Evolutionary conservation across 805 yeast genomes (phyloP), one percentile per base, ranked within the genome.

Genomic region (Candida boleticola): DNA sequence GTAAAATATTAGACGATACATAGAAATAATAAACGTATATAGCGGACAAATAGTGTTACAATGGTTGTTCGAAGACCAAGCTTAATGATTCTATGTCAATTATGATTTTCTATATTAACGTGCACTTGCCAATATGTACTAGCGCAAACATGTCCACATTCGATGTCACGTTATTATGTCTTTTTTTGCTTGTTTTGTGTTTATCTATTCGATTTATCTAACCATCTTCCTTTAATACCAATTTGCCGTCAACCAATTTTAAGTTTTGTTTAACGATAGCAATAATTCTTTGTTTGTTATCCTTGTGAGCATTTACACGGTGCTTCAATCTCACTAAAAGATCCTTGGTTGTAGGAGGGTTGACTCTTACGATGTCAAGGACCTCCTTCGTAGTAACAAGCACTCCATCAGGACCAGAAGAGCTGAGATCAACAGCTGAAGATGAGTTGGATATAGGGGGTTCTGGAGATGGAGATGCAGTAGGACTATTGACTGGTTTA

Each of bases 381-480:
- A 90, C 85, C 54, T 88, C 96, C 37, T 76, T 79, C 27, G 80
- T 83, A 0, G 90, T 84, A 14, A 87, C 79, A 36, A 85, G 58
- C 26, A 61, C 58, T 27, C 63, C 63, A 40, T 64, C 65, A 3
- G 66, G 64, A 1, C 74, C 74, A 3, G 71, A 45, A 17, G 63
- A 55, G 43, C 62, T 54, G 46, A 69, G 55, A 48, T 66, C 71
- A 5, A 51, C 47, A 11, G 41, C 26, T 1, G 44, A 27, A 29
- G 37, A 26, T 6, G 52, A 37, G 1, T 47, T 16, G 2, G 43
- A 29, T 4, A 11, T 16, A 13, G 35, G 5, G 1, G 50, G 49
- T 1, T 44, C 30, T 18, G 59, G 53, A 13, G 52, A n/a, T 10
- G 54, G 51, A 4, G 45, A 29, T 38, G 43, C n/a, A 35, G 45